phyloP scores from a whole-genome alignment of 768 basidiomycete species.

The Hebeloma cylindrosporum region DNA sequence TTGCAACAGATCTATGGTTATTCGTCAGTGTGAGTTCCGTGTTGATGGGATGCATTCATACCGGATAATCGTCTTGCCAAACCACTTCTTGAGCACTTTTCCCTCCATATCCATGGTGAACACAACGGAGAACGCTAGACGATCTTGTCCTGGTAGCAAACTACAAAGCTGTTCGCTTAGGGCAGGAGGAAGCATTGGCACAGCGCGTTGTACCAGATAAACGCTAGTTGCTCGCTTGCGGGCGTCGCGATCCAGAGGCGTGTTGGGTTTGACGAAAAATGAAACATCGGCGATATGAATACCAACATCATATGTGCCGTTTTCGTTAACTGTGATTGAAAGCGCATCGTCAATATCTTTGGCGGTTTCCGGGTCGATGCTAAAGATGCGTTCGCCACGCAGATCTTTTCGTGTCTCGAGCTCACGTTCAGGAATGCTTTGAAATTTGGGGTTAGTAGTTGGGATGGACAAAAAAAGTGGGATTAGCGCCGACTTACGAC shows the following conservation, averaged over 20 bases:
- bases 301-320: conserved; percentile 90
- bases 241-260: conserved; percentile 97
- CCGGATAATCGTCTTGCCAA: conserved; percentile 92
- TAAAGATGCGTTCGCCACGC: conserved; percentile 83
- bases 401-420: conserved; percentile 86
- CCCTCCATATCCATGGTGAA: conserved; percentile 86
- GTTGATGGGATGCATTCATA: conserved; percentile 33
- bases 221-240: conserved; percentile 96
- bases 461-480: neutral
- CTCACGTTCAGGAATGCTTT: conserved; percentile 86
- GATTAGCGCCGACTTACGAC: conserved; percentile 54
- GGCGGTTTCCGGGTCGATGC: conserved; percentile 87
- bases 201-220: conserved; percentile 92
- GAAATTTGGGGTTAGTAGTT: conserved; percentile 13
- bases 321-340: conserved; percentile 84
- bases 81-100: conserved; percentile 84
- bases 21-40: conserved; percentile 6
- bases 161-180: conserved; percentile 93
- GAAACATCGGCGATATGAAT: conserved; percentile 98
- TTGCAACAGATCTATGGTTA: conserved; percentile 73
- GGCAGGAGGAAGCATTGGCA: conserved; percentile 96
- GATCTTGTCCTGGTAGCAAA: conserved; percentile 82
- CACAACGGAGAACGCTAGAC: conserved; percentile 86
- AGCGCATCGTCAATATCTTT: conserved; percentile 96
- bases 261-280: conserved; percentile 92